These are phyloP conservation scores for Plasmodium relictum DNA, from an alignment of 169 alveolate species.

Conservation along the genomic window DNA sequence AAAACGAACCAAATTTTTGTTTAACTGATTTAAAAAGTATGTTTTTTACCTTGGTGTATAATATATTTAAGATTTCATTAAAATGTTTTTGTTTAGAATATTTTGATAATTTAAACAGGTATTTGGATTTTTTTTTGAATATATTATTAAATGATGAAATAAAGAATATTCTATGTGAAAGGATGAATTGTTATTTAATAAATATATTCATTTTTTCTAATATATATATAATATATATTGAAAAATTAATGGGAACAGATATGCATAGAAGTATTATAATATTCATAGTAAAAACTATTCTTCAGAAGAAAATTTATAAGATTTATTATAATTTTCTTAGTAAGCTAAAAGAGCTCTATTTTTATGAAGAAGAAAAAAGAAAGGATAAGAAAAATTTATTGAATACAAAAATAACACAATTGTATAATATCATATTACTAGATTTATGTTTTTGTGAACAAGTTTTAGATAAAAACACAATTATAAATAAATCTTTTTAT, in stretches of 20 bases:
- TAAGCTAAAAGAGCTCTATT: conserved; percentile 6
- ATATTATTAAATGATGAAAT: conserved; percentile 54
- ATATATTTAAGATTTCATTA: conserved; percentile 34
- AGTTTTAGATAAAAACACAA: conserved; percentile 51
- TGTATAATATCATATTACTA: conserved; percentile 50
- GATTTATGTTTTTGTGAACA: conserved; percentile 65
- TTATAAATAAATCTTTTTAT: conserved; percentile 54
- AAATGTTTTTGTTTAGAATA: conserved; percentile 69
- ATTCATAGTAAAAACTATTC: conserved; percentile 39
- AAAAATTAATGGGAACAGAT: conserved; percentile 51
- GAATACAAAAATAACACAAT: conserved; percentile 59
- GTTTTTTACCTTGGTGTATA: conserved; percentile 41
- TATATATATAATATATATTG: conserved; percentile 50
- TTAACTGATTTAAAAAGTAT: conserved; percentile 56
- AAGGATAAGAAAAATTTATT: conserved; percentile 30
- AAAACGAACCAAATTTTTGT: conserved; percentile 39
- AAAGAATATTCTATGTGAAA: conserved; percentile 55
- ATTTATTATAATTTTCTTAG: conserved; percentile 33
- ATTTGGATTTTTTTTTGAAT: conserved; percentile 38
- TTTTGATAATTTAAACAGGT: conserved; percentile 30
- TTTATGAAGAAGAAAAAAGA: background rate
- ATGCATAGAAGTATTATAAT: conserved; percentile 32
- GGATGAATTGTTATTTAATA: conserved; percentile 64
- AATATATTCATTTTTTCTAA: conserved; percentile 66
- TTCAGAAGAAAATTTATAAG: conserved; percentile 29